phyloP scores from a whole-genome alignment of 2,329 filamentous ascomycete species.

The Ophiostoma sp. region DNA sequence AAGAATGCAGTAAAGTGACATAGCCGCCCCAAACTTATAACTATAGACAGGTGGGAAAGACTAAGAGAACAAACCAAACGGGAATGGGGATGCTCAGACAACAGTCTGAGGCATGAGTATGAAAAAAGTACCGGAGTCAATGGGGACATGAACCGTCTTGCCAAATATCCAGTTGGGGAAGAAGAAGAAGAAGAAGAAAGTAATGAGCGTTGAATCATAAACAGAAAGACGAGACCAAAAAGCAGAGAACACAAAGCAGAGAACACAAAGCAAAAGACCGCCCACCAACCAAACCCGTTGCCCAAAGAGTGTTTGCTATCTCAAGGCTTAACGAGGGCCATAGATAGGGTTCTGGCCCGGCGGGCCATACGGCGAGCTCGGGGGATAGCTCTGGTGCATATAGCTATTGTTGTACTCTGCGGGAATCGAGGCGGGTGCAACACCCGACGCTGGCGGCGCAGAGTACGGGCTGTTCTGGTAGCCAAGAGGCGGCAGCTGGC shows the following conservation, averaged over 20 bases:
- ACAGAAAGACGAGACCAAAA: background rate
- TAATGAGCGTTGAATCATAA: background rate
- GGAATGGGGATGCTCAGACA: background rate
- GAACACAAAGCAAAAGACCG: background rate
- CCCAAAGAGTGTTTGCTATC: background rate
- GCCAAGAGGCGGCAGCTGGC: constrained; percentile 70
- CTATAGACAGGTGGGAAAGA: constrained; percentile 14
- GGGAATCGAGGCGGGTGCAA: constrained; percentile 50
- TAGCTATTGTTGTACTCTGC: constrained; percentile 52
- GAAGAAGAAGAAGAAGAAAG: constrained; percentile 1
- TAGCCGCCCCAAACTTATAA: constrained; percentile 12
- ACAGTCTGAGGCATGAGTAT: background rate
- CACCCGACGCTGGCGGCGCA: constrained; percentile 51
- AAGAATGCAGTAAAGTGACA: constrained; percentile 16
- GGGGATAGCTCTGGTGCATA: constrained; percentile 54
- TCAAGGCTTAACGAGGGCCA: constrained; percentile 35
- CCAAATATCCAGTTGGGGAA: background rate
- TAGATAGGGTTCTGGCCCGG: constrained; percentile 54
- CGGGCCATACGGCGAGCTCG: constrained; percentile 54
- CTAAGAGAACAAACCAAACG: background rate
- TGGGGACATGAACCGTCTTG: background rate
- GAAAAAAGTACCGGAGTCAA: background rate
- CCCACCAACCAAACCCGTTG: background rate
- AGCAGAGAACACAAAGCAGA: background rate
- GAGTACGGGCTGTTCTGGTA: constrained; percentile 66